These are phyloP conservation scores for Erucastrum elatum DNA, from an alignment of 345 rosid genomes.

Conservation along the genomic window DNA sequence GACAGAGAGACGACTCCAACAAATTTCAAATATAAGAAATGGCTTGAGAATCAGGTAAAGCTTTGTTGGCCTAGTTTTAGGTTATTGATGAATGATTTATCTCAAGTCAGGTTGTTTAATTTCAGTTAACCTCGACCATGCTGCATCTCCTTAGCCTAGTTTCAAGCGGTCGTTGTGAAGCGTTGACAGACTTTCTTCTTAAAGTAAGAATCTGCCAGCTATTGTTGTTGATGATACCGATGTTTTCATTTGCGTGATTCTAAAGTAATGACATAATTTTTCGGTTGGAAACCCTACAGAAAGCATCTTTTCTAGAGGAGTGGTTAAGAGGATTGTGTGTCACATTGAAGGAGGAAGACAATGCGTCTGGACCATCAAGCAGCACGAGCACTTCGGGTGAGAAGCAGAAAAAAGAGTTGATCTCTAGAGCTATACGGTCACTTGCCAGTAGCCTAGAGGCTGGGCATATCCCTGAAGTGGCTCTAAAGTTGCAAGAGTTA, in stretches of 20 bases:
- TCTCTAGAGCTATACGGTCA: constrained; percentile 58
- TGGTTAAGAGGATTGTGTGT: constrained; percentile 73
- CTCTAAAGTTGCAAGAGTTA: constrained; percentile 27
- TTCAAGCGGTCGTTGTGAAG: constrained; percentile 54
- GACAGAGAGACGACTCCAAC: too few species aligned
- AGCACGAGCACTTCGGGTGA: constrained; percentile 30
- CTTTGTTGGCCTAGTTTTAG: neutral
- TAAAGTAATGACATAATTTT: constrained; percentile 6
- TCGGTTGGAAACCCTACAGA: constrained; percentile 43
- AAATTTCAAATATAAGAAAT: too few species aligned
- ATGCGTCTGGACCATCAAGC: constrained; percentile 35
- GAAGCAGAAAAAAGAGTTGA: constrained; percentile 70
- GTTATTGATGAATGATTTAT: constrained; percentile 17
- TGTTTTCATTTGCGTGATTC: neutral
- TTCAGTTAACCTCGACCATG: constrained; percentile 80
- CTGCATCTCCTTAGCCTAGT: constrained; percentile 75
- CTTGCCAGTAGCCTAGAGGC: constrained; percentile 30
- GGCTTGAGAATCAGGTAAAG: too few species aligned
- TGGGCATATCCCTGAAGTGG: constrained; percentile 26
- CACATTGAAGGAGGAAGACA: constrained; percentile 48
- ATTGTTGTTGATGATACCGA: neutral
- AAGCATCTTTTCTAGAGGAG: constrained; percentile 76
- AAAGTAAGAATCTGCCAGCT: constrained; percentile 52
- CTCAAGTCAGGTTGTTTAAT: constrained; percentile 6
- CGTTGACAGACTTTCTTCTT: constrained; percentile 72